These are phyloP conservation scores for Colletotrichum spaethianum DNA, from an alignment of 2,329 filamentous ascomycete genomes.

Conservation along the genomic window DNA sequence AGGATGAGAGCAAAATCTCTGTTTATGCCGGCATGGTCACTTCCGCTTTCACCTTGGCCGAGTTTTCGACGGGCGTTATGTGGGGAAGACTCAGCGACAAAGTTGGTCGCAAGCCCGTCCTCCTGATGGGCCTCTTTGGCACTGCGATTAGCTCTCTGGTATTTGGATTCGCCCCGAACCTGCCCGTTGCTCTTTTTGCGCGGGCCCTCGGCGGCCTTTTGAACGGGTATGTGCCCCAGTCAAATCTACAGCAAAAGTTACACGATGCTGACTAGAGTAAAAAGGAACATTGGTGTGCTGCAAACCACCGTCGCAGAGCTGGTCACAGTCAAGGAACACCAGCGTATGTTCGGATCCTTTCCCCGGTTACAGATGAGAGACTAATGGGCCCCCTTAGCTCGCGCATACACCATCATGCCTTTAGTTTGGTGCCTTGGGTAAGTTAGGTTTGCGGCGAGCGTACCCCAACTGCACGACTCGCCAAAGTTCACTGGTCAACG, in stretches of 20 bases:
- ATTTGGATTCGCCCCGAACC: conserved; percentile 90
- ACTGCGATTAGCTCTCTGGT: conserved; percentile 93
- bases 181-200: conserved; percentile 87
- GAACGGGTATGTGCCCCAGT: conserved; percentile 82
- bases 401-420: conserved; percentile 97
- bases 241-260: neutral
- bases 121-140: conserved; percentile 89
- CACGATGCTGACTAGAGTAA: conserved; percentile 44
- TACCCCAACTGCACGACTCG: conserved; percentile 17
- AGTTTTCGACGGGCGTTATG: conserved; percentile 91
- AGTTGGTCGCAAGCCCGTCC: conserved; percentile 91
- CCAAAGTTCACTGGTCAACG: conserved; percentile 29
- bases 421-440: conserved; percentile 97
- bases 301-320: conserved; percentile 96
- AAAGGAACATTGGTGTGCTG: conserved; percentile 91
- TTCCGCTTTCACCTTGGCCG: conserved; percentile 94
- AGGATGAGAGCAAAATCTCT: conserved; percentile 84
- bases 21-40: conserved; percentile 97
- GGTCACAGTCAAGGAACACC: conserved; percentile 92
- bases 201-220: conserved; percentile 90
- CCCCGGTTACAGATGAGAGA: conserved; percentile 24
- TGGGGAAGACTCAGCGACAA: conserved; percentile 95
- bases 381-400: conserved; percentile 68
- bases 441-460: conserved; percentile 47
- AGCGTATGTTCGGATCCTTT: conserved; percentile 71